Percentiles rank a stretch among this genome's conserved stretches.
Evolutionary conservation across 2,329 filamentous ascomycete genomes (phyloP).

Genomic region (Talaromyces funiculosus): DNA sequence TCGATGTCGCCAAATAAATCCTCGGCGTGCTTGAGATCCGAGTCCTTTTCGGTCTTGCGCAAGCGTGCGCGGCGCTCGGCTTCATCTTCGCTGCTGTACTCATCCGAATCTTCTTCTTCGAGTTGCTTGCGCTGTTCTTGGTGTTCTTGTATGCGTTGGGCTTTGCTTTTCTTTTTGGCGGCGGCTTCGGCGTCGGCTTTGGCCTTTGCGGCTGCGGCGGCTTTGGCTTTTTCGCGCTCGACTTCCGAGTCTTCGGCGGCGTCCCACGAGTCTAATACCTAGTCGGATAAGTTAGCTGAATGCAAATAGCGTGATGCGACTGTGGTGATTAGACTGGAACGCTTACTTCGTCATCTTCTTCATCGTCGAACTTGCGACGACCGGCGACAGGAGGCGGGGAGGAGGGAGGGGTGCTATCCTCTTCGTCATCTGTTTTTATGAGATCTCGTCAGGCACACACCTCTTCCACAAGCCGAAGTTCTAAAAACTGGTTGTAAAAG

Average conservation of each 20-base stretch:
- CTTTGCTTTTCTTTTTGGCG: constrained; percentile 84
- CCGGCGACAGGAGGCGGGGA: constrained; percentile 40
- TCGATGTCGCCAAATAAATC: constrained; percentile 79
- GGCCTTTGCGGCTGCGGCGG: constrained; percentile 76
- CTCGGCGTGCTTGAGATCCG: constrained; percentile 82
- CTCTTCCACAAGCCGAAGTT: neutral
- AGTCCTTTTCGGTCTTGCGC: constrained; percentile 73
- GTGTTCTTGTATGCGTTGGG: constrained; percentile 77
- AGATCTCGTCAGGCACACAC: neutral
- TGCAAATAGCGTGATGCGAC: neutral
- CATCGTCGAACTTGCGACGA: constrained; percentile 79
- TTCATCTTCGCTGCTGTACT: constrained; percentile 62
- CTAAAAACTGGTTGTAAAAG: neutral
- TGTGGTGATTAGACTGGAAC: neutral
- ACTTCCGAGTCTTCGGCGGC: constrained; percentile 94
- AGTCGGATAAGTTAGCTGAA: neutral
- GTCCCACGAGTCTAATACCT: constrained; percentile 96
- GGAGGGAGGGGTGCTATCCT: constrained; percentile 46
- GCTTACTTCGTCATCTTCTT: constrained; percentile 65
- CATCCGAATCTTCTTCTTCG: constrained; percentile 42
- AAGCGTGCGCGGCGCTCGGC: constrained; percentile 68
- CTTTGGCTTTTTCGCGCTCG: constrained; percentile 90
- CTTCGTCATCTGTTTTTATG: constrained; percentile 39
- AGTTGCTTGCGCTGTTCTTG: constrained; percentile 58
- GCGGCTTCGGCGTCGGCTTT: constrained; percentile 85